phyloP scores from a whole-genome alignment of 768 basidiomycete species.

The Lactarius evosmus region DNA sequence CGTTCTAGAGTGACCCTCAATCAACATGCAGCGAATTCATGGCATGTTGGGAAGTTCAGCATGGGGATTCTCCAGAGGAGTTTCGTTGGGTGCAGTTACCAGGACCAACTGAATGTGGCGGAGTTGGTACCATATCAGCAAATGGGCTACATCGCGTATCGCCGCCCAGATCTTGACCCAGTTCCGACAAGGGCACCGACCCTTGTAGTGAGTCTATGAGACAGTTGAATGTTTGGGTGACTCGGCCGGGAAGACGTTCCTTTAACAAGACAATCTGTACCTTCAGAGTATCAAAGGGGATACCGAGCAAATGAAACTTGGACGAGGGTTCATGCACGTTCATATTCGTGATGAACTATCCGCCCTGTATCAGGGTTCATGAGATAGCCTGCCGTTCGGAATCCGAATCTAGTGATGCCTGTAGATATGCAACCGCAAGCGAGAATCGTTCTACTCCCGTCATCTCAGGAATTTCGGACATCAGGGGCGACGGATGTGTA shows the following conservation, averaged over 20 bases:
- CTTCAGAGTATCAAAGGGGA: constrained; percentile 3
- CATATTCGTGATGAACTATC: background rate
- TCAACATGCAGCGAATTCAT: constrained; percentile 23
- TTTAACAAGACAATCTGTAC: background rate
- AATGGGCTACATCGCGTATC: constrained; percentile 17
- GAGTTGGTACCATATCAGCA: constrained; percentile 15
- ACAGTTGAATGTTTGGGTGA: constrained; percentile 1
- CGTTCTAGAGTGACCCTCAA: constrained; percentile 11
- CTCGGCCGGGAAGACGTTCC: background rate
- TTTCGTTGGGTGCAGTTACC: background rate
- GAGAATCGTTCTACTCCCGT: constrained; percentile 1
- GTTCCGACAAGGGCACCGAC: constrained; percentile 10
- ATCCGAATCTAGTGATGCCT: background rate
- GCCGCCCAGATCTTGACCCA: constrained; percentile 12
- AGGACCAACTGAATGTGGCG: constrained; percentile 11
- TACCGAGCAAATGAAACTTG: background rate
- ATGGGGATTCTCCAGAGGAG: constrained; percentile 14
- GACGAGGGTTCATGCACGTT: constrained; percentile 1
- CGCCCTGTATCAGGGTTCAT: constrained; percentile 6
- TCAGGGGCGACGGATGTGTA: background rate
- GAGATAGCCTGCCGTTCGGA: background rate
- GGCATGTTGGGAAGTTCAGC: constrained; percentile 4
- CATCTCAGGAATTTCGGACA: background rate
- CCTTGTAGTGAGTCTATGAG: background rate
- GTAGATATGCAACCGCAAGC: background rate